Percentiles rank a stretch among this genome's conserved stretches.
phyloP scores from a whole-genome alignment of 192 early-diverging fungal species.

The Rhizophlyctis rosea region DNA sequence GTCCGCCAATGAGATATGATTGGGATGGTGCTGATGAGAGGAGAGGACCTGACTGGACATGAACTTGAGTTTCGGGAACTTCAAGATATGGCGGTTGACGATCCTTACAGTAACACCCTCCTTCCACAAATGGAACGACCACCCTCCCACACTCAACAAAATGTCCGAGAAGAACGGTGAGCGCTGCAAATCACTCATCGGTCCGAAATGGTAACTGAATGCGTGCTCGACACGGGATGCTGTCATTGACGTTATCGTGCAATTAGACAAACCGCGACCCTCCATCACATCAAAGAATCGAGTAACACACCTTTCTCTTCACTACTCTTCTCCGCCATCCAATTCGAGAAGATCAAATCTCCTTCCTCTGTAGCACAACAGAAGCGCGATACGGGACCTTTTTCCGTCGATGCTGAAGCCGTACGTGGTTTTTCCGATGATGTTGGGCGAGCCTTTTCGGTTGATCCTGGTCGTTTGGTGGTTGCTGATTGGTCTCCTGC shows the following conservation, averaged over 20 bases:
- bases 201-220: constrained; percentile 49
- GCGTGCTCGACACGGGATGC: constrained; percentile 53
- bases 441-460: constrained; percentile 4
- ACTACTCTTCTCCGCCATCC: constrained; percentile 53
- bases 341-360: constrained; percentile 59
- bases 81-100: neutral
- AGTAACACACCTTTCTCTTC: constrained; percentile 59
- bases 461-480: neutral
- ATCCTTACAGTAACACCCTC: constrained; percentile 42
- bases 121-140: constrained; percentile 61
- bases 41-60: constrained; percentile 46
- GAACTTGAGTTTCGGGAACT: neutral
- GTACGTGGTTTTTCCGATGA: constrained; percentile 13
- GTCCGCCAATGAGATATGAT: constrained; percentile 43
- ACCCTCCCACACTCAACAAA: constrained; percentile 55
- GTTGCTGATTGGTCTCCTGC: no score
- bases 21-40: constrained; percentile 38
- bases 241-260: constrained; percentile 4
- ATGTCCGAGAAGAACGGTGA: constrained; percentile 65
- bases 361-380: constrained; percentile 64
- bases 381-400: constrained; percentile 44
- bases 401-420: constrained; percentile 21
- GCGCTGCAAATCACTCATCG: constrained; percentile 55
- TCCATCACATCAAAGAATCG: no score
- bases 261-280: no score